Evolutionary conservation across 495 filamentous ascomycete genomes (phyloP).

Genomic region (Hypoxylon rickii): DNA sequence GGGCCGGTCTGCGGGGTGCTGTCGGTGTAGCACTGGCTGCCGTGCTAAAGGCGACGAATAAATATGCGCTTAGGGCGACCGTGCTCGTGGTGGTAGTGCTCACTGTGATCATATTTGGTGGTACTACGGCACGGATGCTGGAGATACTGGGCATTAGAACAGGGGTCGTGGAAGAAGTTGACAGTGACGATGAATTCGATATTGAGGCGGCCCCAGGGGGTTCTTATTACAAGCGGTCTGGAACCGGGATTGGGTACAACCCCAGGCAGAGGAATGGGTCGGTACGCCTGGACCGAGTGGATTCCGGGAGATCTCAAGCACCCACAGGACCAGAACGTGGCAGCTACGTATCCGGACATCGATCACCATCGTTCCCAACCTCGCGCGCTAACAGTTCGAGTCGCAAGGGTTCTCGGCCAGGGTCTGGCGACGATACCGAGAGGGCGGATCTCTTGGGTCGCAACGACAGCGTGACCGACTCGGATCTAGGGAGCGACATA

Average conservation of each 20-base stretch:
- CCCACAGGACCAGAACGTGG: constrained; percentile 50
- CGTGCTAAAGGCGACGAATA: constrained; percentile 77
- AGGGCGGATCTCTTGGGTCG: constrained; percentile 65
- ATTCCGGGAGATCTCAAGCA: constrained; percentile 33
- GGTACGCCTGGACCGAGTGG: constrained; percentile 38
- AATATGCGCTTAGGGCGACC: constrained; percentile 79
- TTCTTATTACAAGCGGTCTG: constrained; percentile 77
- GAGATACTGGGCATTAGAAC: constrained; percentile 94
- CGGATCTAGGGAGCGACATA: constrained; percentile 65
- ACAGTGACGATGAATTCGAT: constrained; percentile 98
- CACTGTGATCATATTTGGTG: constrained; percentile 97
- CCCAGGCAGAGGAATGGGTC: constrained; percentile 59
- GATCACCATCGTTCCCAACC: constrained; percentile 47
- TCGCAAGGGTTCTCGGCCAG: constrained; percentile 49
- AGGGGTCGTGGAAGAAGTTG: constrained; percentile 93
- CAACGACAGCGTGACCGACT: constrained; percentile 63
- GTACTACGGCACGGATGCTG: constrained; percentile 97
- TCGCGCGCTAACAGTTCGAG: constrained; percentile 50
- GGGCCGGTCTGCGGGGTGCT: constrained; percentile 93
- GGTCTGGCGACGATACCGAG: constrained; percentile 56
- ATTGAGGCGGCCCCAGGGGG: constrained; percentile 79
- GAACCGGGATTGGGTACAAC: constrained; percentile 70
- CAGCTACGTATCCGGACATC: constrained; percentile 58
- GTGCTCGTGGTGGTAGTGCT: constrained; percentile 96
- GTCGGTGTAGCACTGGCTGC: constrained; percentile 97